Evolutionary conservation across 1,284 basidiomycete species (phyloP), one percentile per base, ranked within the genome.

Genomic region (Coriolopsis trogii): DNA sequence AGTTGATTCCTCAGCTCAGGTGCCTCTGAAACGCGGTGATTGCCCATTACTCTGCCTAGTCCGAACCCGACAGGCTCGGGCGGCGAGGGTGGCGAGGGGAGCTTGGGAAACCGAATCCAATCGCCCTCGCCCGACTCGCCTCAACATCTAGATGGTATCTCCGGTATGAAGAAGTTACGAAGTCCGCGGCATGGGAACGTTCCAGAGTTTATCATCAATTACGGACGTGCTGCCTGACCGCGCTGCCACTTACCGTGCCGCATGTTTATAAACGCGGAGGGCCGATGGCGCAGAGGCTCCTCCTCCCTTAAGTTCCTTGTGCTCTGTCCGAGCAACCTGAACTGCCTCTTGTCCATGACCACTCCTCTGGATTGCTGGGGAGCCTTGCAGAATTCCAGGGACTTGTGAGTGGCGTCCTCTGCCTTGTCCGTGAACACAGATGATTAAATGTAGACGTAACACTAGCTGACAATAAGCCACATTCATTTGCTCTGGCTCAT

Each of bases 111-210:
- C n/a, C n/a, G n/a, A n/a, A n/a, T n/a, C n/a, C n/a, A n/a, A n/a
- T n/a, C n/a, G n/a, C n/a, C n/a, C n/a, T n/a, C n/a, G n/a, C n/a
- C n/a, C n/a, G n/a, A n/a, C n/a, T n/a, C n/a, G n/a, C 38, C 33
- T 41, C 25, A 30, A 26, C 41, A 16, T 20, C 26, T 34, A 28
- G 50, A 38, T 26, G 38, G 46, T 33, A 42, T 29, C 41, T n/a
- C 34, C 34, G 50, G 46, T 37, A 24, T 23, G 26, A 21, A n/a
- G 48, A 53, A 38, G 34, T 30, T 45, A 29, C 33, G 53, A 46
- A 50, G 25, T 47, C 36, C 31, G 41, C 41, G 31, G 41, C 53
- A 53, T 52, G 50, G 53, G 50, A 55, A 55, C 30, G 20, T 12
- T n/a, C 21, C 38, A 30, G 37, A 51, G 39, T 49, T 28, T 15